Evolutionary conservation across 768 basidiomycete genomes (phyloP).

Genomic region (Xerocomus brunneocitrinus): DNA sequence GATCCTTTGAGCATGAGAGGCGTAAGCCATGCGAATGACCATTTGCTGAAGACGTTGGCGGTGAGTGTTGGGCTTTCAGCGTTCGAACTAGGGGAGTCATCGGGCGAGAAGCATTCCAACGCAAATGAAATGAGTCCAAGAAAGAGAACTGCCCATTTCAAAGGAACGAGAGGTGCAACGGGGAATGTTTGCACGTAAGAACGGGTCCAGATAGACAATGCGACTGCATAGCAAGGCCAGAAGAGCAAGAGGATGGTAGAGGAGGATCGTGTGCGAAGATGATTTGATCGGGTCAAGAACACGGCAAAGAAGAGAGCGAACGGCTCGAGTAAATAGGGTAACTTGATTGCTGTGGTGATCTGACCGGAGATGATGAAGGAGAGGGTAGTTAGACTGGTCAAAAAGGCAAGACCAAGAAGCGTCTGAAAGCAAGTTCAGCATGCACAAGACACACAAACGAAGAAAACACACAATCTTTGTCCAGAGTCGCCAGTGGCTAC

Average conservation of each 20-base stretch:
- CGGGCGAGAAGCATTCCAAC: constrained; percentile 70
- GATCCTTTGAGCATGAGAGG: constrained; percentile 69
- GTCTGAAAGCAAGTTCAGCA: constrained; percentile 33
- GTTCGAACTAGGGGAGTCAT: constrained; percentile 38
- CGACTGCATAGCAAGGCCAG: constrained; percentile 66
- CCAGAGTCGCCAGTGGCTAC: constrained; percentile 50
- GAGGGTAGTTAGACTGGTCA: constrained; percentile 43
- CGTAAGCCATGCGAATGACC: constrained; percentile 87
- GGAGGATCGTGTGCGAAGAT: constrained; percentile 64
- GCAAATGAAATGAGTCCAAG: constrained; percentile 53
- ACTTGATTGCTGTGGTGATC: constrained; percentile 39
- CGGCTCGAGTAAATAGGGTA: constrained; percentile 55
- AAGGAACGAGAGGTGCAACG: constrained; percentile 34
- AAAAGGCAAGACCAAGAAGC: constrained; percentile 43
- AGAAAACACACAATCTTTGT: constrained; percentile 52
- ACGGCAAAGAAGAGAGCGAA: constrained; percentile 46
- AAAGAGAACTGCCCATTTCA: constrained; percentile 41
- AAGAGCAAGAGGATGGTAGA: constrained; percentile 74
- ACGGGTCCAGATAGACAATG: constrained; percentile 53
- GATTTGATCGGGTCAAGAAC: constrained; percentile 59
- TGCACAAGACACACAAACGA: too few relatives aligned
- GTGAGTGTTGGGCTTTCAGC: constrained; percentile 67
- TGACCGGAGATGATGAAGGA: constrained; percentile 34
- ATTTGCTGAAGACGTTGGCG: constrained; percentile 78
- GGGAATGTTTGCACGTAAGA: constrained; percentile 41